Base-by-base conservation (phyloP, 2,329 filamentous ascomycete genomes). In the Stemphylium lycopersici region DNA sequence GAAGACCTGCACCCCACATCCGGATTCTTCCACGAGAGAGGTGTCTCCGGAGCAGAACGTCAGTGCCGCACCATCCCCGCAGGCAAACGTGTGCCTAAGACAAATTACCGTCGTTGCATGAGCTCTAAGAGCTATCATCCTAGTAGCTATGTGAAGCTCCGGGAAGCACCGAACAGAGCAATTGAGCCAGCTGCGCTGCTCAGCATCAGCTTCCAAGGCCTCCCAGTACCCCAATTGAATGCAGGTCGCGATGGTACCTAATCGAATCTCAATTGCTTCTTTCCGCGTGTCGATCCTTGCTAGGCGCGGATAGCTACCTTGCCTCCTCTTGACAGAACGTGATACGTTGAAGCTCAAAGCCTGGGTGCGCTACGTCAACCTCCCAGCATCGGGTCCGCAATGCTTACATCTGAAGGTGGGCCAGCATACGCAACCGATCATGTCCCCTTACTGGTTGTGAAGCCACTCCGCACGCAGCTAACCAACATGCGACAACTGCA, bases 1-100 rank as follows among this genome's bases (percentile, higher is more conserved):
- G 45, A 37, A 45, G 63, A 62, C 59, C 60, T 70, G 69, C 64
- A 72, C 71, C 71, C 70, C 71, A 73, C 69, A 73, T 70, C 61
- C 63, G 61, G 56, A 48, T 58, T 44, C 62, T 63, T 63, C 61
- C 46, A 66, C 60, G 52, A 61, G 47, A 32, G 41, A 58, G 34
- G 39, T 34, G 45, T 20, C 32, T 33, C 45, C 50, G 42, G 40
- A 45, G 26, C 36, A 38, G 48, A 55, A 63, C 61, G 56, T 62
- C 61, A 66, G 49, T 50, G 59, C 58, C 58, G 51, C 56, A 47
- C 42, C 56, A 61, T 58, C 62, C 66, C 62, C 63, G 61, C 57
- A 52, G 36, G 48, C 45, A 26, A 44, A 38, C 26, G 13, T 48
- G 34, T 45, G 45, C 60, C 20, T 62, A 65, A 44, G 29, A 36